phyloP scores from a whole-genome alignment of 2,329 filamentous ascomycete genomes.

The Xylariaceae sp. region DNA sequence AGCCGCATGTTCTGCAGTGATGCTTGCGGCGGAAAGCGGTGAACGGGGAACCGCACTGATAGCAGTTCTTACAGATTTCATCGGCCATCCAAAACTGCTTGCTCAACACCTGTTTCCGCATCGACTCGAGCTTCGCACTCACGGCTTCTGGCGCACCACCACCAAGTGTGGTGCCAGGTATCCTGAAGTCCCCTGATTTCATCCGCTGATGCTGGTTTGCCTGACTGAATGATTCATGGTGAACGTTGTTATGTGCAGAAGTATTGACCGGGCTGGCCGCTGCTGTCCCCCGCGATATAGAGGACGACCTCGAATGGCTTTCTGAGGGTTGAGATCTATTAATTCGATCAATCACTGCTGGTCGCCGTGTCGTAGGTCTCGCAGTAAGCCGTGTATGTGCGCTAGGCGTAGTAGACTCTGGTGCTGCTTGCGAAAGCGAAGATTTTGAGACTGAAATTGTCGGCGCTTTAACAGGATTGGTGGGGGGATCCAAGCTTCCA shows the following conservation, averaged over 20 bases:
- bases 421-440: conserved; percentile 29
- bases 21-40: conserved; percentile 94
- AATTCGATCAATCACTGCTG: conserved; percentile 53
- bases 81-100: conserved; percentile 99
- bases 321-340: conserved; percentile 42
- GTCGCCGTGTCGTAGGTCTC: conserved; percentile 38
- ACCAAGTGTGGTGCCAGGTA: conserved; percentile 52
- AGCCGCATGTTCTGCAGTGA: conserved; percentile 93
- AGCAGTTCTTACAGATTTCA: conserved; percentile 96
- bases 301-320: conserved; percentile 52
- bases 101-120: conserved; percentile 81
- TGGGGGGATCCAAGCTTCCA: conserved; percentile 40
- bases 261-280: conserved; percentile 54
- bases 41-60: conserved; percentile 83
- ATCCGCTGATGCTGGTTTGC: conserved; percentile 42
- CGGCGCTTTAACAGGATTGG: conserved; percentile 39
- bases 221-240: conserved; percentile 51
- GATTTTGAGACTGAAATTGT: conserved; percentile 18
- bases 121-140: conserved; percentile 59
- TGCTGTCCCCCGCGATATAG: conserved; percentile 51
- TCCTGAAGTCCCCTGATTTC: conserved; percentile 44
- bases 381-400: conserved; percentile 28
- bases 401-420: conserved; percentile 31
- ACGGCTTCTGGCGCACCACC: conserved; percentile 55
- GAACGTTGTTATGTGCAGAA: conserved; percentile 53